Conservation (phyloP, 1,284 basidiomycete species). For the Cystobasidium sp. region DNA sequence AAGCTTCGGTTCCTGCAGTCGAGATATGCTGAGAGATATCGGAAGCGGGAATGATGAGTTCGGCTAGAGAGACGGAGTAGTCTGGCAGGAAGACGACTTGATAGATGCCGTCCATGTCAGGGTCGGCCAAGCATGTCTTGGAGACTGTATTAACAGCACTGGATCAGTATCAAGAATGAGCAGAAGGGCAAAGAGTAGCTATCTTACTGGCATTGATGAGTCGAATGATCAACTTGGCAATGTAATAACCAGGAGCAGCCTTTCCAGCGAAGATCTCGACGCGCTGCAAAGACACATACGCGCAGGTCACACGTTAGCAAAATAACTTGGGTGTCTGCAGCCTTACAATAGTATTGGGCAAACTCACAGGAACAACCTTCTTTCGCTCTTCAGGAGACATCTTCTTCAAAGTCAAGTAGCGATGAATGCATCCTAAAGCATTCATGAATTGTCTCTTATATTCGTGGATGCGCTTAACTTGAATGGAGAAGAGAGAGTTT, state of each 20-base stretch:
- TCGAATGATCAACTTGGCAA: slow-evolving; percentile 69
- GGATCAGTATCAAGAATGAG: slow-evolving; percentile 27
- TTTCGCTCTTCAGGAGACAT: slow-evolving; percentile 76
- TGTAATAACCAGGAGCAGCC: slow-evolving; percentile 60
- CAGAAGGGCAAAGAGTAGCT: not conserved
- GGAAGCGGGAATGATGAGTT: slow-evolving; percentile 85
- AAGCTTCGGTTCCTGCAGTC: slow-evolving; percentile 81
- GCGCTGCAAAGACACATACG: not conserved
- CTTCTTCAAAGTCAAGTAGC: slow-evolving; percentile 79
- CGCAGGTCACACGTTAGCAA: not conserved
- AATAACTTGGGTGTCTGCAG: not conserved
- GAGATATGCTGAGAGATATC: slow-evolving; percentile 93
- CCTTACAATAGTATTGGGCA: slow-evolving; percentile 52
- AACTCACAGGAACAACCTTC: slow-evolving; percentile 76
- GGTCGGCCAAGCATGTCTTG: slow-evolving; percentile 79
- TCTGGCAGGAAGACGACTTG: slow-evolving; percentile 78
- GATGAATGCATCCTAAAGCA: slow-evolving; percentile 81
- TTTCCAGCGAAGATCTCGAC: slow-evolving; percentile 51
- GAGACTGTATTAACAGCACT: slow-evolving; percentile 62
- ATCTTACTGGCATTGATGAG: slow-evolving; percentile 67
- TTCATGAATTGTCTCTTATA: slow-evolving; percentile 90
- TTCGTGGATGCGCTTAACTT: slow-evolving; percentile 86
- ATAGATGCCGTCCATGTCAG: slow-evolving; percentile 80
- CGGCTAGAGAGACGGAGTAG: slow-evolving; percentile 78
- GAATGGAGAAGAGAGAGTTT: slow-evolving; percentile 84